Conservation (phyloP, 768 basidiomycete species). For the Agrocybe praecox region DNA sequence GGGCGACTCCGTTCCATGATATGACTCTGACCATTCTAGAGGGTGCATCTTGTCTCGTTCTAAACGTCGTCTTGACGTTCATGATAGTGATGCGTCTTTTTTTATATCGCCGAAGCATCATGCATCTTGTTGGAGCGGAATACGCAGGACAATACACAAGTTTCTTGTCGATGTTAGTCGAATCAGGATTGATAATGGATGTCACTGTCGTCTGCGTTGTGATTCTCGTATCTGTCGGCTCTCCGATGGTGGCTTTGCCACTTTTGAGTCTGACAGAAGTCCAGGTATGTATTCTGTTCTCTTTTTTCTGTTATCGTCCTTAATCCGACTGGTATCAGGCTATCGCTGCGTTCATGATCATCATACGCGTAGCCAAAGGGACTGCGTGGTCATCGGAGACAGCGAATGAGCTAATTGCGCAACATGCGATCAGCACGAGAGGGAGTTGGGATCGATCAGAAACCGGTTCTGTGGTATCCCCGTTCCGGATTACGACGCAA, state of each 20-base stretch:
- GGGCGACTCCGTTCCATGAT: neutral
- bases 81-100: constrained; percentile 20
- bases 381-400: constrained; percentile 15
- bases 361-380: constrained; percentile 13
- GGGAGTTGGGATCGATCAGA: too few species aligned
- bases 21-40: constrained; percentile 4
- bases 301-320: neutral
- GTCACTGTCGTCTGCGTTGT: constrained; percentile 11
- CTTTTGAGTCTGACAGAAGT: constrained; percentile 10
- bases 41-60: constrained; percentile 4
- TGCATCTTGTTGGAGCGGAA: constrained; percentile 3
- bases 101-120: constrained; percentile 12
- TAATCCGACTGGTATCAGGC: neutral
- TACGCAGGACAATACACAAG: constrained; percentile 16
- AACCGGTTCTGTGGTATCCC: neutral
- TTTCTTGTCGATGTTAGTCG: constrained; percentile 18
- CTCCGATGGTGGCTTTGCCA: constrained; percentile 10
- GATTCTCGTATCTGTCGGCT: constrained; percentile 9
- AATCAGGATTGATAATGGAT: constrained; percentile 16
- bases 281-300: constrained; percentile 9
- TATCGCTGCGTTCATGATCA: constrained; percentile 15
- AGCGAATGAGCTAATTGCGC: constrained; percentile 10
- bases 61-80: constrained; percentile 16
- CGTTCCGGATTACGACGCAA: constrained; percentile 5
- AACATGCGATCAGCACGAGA: neutral